Evolutionary conservation across 371 early-diverging fungal genomes (phyloP).

Genomic region (Mucor sp.): DNA sequence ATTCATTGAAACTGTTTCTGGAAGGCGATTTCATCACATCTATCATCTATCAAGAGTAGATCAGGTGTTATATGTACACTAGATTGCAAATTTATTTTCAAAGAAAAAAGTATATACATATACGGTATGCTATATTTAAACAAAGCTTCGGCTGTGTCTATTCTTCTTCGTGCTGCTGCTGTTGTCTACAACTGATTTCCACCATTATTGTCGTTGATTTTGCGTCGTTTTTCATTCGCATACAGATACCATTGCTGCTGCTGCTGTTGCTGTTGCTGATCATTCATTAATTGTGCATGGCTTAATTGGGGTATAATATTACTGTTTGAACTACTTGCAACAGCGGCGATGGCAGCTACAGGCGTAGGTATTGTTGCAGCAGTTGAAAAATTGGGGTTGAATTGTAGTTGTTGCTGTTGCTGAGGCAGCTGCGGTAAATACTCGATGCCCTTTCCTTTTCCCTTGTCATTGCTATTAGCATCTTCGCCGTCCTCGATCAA

Average conservation of each 20-base stretch:
- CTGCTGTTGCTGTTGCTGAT: conserved; percentile 4
- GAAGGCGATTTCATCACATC: no score
- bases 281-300: not conserved
- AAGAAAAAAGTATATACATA: no score
- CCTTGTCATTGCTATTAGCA: conserved; percentile 3
- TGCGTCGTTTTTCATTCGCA: conserved; percentile 5
- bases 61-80: no score
- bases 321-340: not conserved
- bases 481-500: conserved; percentile 19
- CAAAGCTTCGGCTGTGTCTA: not conserved
- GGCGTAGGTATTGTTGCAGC: conserved; percentile 2
- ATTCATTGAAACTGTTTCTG: no score
- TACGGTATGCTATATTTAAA: not conserved
- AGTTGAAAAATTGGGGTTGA: not conserved
- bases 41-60: no score
- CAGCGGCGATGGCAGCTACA: not conserved
- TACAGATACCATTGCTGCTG: conserved; percentile 15
- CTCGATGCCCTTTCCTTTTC: conserved; percentile 4
- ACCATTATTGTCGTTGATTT: not conserved
- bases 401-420: not conserved
- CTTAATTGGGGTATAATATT: conserved; percentile 11
- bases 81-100: no score
- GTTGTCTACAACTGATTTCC: not conserved
- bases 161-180: not conserved
- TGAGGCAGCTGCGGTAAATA: conserved; percentile 1